phyloP scores from a whole-genome alignment of 2,329 filamentous ascomycete species.

The Calonectria naviculata region DNA sequence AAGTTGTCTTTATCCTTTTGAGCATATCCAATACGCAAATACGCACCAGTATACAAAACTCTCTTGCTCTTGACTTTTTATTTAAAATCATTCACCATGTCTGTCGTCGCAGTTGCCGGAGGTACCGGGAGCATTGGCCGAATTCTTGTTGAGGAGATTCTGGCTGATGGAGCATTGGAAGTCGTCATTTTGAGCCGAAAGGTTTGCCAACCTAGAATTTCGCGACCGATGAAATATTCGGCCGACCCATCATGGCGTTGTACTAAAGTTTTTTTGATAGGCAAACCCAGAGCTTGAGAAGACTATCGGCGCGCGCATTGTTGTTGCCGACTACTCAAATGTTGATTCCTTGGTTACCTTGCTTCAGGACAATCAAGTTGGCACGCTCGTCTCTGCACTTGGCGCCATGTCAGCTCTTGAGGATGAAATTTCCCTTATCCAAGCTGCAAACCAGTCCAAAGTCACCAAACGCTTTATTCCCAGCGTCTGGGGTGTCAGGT shows the following conservation, averaged over 20 bases:
- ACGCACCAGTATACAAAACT: too few species aligned
- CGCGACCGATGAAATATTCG: background rate
- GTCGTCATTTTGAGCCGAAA: background rate
- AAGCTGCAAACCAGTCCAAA: background rate
- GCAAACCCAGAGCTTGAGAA: background rate
- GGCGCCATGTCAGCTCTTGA: background rate
- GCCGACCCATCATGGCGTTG: background rate
- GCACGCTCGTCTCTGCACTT: background rate
- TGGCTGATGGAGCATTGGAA: background rate
- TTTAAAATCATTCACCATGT: background rate
- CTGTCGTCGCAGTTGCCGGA: background rate
- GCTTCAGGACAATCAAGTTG: background rate
- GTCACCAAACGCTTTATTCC: background rate
- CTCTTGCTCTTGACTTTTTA: too few species aligned
- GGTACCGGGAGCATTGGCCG: background rate
- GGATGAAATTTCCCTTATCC: background rate
- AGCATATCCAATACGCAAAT: too few species aligned
- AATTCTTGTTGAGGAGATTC: background rate
- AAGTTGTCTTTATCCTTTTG: too few species aligned
- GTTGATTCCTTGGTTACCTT: background rate
- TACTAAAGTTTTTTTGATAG: background rate
- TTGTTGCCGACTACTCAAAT: background rate
- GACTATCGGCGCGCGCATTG: background rate
- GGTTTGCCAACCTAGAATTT: background rate
- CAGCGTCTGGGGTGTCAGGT: background rate